Evolutionary conservation across 495 filamentous ascomycete genomes (phyloP).

Genomic region (Cercophora sp.): DNA sequence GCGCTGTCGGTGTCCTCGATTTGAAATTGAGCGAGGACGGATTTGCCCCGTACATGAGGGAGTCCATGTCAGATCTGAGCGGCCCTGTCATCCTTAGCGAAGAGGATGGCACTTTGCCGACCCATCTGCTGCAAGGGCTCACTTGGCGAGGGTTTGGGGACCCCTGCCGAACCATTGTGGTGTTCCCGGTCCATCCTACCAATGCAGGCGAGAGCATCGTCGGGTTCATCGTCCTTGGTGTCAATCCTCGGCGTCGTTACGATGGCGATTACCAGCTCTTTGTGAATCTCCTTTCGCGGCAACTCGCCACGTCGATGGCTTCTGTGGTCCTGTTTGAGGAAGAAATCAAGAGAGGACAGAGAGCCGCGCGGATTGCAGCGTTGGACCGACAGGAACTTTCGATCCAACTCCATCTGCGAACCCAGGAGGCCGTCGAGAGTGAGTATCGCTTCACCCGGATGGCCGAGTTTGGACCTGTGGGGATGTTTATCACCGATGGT

Average conservation of each 20-base stretch:
- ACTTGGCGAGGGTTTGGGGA: slow-evolving; percentile 63
- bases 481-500: slow-evolving; percentile 67
- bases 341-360: slow-evolving; percentile 63
- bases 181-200: slow-evolving; percentile 67
- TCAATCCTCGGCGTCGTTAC: slow-evolving; percentile 65
- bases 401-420: slow-evolving; percentile 60
- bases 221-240: slow-evolving; percentile 65
- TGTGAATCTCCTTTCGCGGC: slow-evolving; percentile 62
- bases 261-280: slow-evolving; percentile 69
- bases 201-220: slow-evolving; percentile 57
- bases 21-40: slow-evolving; percentile 57
- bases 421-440: slow-evolving; percentile 63
- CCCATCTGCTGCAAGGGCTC: slow-evolving; percentile 55
- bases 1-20: slow-evolving; percentile 52
- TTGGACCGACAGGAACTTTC: slow-evolving; percentile 63
- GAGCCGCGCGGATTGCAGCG: slow-evolving; percentile 61
- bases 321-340: slow-evolving; percentile 71
- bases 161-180: slow-evolving; percentile 58
- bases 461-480: slow-evolving; percentile 69
- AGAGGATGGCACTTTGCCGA: slow-evolving; percentile 54
- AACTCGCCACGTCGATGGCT: slow-evolving; percentile 66
- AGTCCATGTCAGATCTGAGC: slow-evolving; percentile 56
- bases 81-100: slow-evolving; percentile 55
- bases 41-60: slow-evolving; percentile 61
- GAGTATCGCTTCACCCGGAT: slow-evolving; percentile 71